Conservation (phyloP, 306 rosid species). For the Castanea crenata region DNA sequence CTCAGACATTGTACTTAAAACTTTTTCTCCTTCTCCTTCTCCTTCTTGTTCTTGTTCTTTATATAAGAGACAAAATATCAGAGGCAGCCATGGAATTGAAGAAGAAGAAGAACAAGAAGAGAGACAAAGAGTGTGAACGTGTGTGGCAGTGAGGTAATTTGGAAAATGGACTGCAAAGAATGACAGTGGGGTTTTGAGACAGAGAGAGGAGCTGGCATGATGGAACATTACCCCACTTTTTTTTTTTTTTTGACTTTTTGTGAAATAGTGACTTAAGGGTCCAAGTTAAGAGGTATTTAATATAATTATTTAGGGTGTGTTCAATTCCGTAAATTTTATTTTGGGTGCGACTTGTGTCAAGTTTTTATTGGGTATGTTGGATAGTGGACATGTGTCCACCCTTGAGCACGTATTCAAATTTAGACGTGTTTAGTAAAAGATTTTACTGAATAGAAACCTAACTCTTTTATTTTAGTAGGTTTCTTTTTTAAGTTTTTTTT, state of each 20-base stretch:
- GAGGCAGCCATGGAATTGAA: not conserved
- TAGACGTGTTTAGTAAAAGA: too few relatives aligned
- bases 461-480: too few relatives aligned
- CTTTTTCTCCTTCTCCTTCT: not conserved
- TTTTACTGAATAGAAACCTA: too few relatives aligned
- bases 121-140: not conserved
- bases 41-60: not conserved
- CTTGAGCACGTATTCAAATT: too few relatives aligned
- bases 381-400: too few relatives aligned
- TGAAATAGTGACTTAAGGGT: too few relatives aligned
- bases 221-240: not conserved
- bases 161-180: conserved; percentile 15
- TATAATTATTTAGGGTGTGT: too few relatives aligned
- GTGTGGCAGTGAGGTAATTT: not conserved
- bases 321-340: too few relatives aligned
- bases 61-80: not conserved
- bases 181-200: conserved; percentile 20
- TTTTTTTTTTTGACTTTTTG: not conserved
- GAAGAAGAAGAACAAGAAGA: not conserved
- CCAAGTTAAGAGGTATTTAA: too few relatives aligned
- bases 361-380: too few relatives aligned
- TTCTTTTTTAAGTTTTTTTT: too few relatives aligned
- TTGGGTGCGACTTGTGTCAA: too few relatives aligned
- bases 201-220: conserved; percentile 29
- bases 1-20: conserved; percentile 31